Base-by-base conservation (phyloP, 257 asterid genomes). In the Sherardia arvensis region DNA sequence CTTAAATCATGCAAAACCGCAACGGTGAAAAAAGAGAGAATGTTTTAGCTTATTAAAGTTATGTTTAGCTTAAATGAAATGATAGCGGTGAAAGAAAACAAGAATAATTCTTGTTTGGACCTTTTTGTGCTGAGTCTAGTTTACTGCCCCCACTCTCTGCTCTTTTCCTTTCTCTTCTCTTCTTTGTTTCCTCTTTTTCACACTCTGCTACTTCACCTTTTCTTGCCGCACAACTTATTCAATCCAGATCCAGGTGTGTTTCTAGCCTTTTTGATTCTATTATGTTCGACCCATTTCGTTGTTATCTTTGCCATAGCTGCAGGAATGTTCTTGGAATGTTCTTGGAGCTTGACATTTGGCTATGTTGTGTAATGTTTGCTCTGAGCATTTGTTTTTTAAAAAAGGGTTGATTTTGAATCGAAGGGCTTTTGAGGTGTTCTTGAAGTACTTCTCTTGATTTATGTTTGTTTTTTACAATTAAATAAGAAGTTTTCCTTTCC, bases 221-320 rank as follows among this genome's bases (percentile, higher is more conserved):
- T 26, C 20, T 58, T 21, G 15, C 34, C 18, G 26, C 11, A n/a
- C n/a, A 4, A 4, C 29, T 9, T 62, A 34, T 85, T 75, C 80
- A 83, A 40, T 85, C 74, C 82, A 83, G 87, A 83, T 86, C 94
- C 94, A 76, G 76, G 83, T 76, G 67, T 8, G 71, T 67, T 59
- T 56, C 64, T 48, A 17, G 6, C 30, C 27, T 23, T 27, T 7
- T 47, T 62, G 61, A 56, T 56, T 56, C 38, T 56, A 18, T 38
- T 59, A 43, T 73, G 61, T 61, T 48, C 45, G 55, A 49, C 57
- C 40, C 36, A 53, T 67, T 67, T 17, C 59, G 23, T 63, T 74
- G 62, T 64, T 62, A 32, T 21, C 61, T 26, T 11, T 11, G 23
- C 15, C 66, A 5, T 7, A 61, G 51, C 54, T 61, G 2, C 8